Base-by-base conservation (phyloP, 805 yeast species). In the Metschnikowia matae region DNA sequence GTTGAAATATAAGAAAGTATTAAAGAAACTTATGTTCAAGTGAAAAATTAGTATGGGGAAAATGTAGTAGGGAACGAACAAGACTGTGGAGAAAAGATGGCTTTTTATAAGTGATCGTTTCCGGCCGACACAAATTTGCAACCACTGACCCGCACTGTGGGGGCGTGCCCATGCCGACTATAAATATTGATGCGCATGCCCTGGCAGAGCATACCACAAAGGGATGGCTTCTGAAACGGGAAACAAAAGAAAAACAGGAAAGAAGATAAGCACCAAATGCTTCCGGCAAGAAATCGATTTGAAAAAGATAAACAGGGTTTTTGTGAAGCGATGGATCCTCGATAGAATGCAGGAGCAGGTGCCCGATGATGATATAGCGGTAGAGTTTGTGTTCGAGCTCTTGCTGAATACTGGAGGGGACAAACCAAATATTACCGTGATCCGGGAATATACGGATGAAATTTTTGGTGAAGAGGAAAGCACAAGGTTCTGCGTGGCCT, bases 331-430 rank as follows among this genome's bases (percentile, higher is more conserved):
- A 14, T 80, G 82, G 80, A 65, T 79, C 17, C 56, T 53, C 2
- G 56, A 59, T 3, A 56, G 62, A 44, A 49, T 79, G 31, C 61
- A 67, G 14, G 59, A 66, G 41, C 61, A 67, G 10, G 59, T 78
- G 11, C 80, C 80, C 0, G 82, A 77, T 42, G 84, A 80, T 54
- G 84, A 80, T 21, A 73, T 80, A 3, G 67, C 75, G 5, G 64
- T 69, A 2, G 81, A 75, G 37, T 79, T 76, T 49, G 60, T 75
- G 3, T 61, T 63, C 44, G 82, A 80, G 57, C 60, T 80, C 41
- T 58, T 80, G 21, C 49, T 56, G 3, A 53, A 54, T 7, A 63
- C 61, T 11, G 68, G 62, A 7, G 71, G 66, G 7, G 51, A 51
- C 10, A 51, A 54, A 15, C 75, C 78, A 0, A 69, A 71, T 48